Conservation (phyloP, 179 eudicot species). For the Sideroxylon spinosum region DNA sequence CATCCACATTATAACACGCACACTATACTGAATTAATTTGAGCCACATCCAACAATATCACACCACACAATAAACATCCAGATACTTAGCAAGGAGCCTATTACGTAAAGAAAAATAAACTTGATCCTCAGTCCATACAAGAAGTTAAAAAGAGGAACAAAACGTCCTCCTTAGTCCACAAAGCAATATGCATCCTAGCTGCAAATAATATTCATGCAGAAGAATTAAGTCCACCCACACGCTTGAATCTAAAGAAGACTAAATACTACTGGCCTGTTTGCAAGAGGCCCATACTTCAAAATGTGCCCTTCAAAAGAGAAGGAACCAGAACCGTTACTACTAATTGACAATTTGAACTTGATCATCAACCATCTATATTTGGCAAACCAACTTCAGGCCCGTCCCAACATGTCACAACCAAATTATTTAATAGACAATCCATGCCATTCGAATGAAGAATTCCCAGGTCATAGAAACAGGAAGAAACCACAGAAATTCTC, state of each 20-base stretch:
- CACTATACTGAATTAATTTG: neutral
- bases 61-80: neutral
- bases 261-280: neutral
- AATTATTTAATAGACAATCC: slow-evolving; percentile 2
- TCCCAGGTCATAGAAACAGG: slow-evolving; percentile 10
- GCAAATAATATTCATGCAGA: neutral
- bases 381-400: slow-evolving; percentile 19
- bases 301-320: neutral
- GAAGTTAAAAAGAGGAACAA: neutral
- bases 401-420: slow-evolving; percentile 19
- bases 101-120: neutral
- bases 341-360: neutral
- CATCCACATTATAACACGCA: neutral
- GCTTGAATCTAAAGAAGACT: neutral
- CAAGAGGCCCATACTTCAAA: neutral
- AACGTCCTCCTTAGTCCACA: neutral
- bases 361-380: neutral
- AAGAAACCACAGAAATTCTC: slow-evolving; percentile 24
- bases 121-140: too few species aligned
- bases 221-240: neutral
- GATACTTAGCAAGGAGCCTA: neutral
- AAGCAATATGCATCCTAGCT: neutral
- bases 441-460: slow-evolving; percentile 15
- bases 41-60: slow-evolving; percentile 3
- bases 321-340: slow-evolving; percentile 12